Evolutionary conservation across 1,139 yeast genomes (phyloP).

Genomic region (Pichia sp.): DNA sequence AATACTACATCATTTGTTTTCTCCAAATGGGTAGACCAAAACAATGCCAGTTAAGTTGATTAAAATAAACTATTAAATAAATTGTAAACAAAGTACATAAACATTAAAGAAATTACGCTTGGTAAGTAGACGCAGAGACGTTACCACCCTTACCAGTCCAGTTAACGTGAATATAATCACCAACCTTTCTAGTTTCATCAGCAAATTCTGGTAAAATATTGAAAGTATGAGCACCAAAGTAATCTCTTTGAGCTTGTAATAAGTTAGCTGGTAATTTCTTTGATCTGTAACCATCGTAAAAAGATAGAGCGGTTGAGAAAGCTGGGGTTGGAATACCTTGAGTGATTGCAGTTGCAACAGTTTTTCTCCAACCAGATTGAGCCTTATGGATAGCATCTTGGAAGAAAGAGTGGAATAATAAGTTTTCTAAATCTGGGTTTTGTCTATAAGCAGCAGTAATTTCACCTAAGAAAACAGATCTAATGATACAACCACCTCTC

Average conservation of each 20-base stretch:
- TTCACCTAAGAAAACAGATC: slow-evolving; percentile 96
- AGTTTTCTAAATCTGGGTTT: slow-evolving; percentile 88
- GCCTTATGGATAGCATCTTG: slow-evolving; percentile 86
- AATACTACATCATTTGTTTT: no score
- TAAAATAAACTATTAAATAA: neutral
- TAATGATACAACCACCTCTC: slow-evolving; percentile 99
- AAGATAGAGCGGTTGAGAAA: slow-evolving; percentile 90
- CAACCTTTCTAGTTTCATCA: slow-evolving; percentile 67
- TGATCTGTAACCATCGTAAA: slow-evolving; percentile 99
- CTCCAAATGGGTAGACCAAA: no score
- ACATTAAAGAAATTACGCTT: slow-evolving; percentile 50
- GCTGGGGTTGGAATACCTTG: slow-evolving; percentile 97
- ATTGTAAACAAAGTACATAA: neutral
- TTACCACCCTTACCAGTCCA: slow-evolving; percentile 99
- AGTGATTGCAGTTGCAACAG: slow-evolving; percentile 70
- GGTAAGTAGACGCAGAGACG: slow-evolving; percentile 89
- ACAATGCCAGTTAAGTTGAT: no score
- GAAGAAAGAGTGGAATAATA: slow-evolving; percentile 94
- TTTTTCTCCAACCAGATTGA: slow-evolving; percentile 91
- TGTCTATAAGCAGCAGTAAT: slow-evolving; percentile 94
- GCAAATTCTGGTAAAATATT: slow-evolving; percentile 85
- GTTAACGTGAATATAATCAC: slow-evolving; percentile 86
- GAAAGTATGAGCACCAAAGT: slow-evolving; percentile 99
- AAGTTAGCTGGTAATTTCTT: slow-evolving; percentile 94
- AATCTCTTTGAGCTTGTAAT: slow-evolving; percentile 98